phyloP scores from a whole-genome alignment of 2,329 filamentous ascomycete genomes.

The Penicillium sp. region DNA sequence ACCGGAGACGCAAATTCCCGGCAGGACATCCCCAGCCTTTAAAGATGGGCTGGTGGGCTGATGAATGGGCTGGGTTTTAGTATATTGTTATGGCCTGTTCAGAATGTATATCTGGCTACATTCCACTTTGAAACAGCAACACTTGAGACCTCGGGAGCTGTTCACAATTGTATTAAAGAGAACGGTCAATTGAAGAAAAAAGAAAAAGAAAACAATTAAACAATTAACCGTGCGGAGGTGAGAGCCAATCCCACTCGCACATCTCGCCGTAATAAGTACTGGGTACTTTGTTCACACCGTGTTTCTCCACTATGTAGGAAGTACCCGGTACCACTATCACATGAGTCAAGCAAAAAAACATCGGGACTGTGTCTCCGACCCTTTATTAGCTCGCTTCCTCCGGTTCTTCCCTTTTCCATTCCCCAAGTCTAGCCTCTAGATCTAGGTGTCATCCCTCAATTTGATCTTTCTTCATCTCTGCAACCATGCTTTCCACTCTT shows the following conservation, averaged over 20 bases:
- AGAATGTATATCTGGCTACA: background rate
- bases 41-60: conserved; percentile 3
- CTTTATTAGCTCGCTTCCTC: conserved; percentile 18
- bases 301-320: conserved; percentile 7
- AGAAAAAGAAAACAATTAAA: background rate
- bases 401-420: conserved; percentile 16
- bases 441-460: conserved; percentile 7
- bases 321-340: conserved; percentile 24
- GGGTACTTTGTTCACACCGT: conserved; percentile 13
- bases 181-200: background rate
- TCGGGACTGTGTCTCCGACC: conserved; percentile 25
- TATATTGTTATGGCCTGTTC: background rate
- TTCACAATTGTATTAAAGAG: background rate
- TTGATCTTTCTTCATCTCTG: conserved; percentile 11
- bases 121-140: background rate
- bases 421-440: conserved; percentile 8
- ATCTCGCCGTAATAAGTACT: conserved; percentile 10
- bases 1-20: conserved; percentile 20
- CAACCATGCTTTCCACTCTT: conserved; percentile 50
- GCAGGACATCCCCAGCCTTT: conserved; percentile 12
- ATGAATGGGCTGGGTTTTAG: background rate
- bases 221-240: conserved; percentile 9
- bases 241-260: conserved; percentile 12
- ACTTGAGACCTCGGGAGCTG: background rate
- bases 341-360: conserved; percentile 27